A percentile compares a stretch with the other conserved stretches of the same genome.
These are phyloP conservation scores for Kernera saxatilis DNA, from an alignment of 345 rosid species.

Conservation along the genomic window DNA sequence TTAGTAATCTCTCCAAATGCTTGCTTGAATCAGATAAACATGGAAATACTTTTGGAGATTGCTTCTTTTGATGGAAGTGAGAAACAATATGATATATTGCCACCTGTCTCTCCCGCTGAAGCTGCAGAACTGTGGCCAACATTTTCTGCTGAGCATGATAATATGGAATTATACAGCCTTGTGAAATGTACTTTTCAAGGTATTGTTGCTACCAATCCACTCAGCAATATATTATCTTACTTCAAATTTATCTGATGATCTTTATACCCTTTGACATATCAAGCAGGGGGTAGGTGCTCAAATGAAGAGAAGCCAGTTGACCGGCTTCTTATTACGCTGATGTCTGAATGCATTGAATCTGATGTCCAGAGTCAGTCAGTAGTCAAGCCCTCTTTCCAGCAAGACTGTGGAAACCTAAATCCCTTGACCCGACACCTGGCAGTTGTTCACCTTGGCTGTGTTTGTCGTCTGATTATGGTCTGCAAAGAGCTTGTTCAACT, in stretches of 20 bases:
- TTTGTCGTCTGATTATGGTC: conserved; percentile 52
- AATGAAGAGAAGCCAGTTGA: conserved; percentile 72
- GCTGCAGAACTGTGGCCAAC: conserved; percentile 48
- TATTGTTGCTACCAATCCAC: conserved; percentile 25
- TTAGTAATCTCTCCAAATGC: conserved; percentile 16
- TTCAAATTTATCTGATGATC: conserved; percentile 2
- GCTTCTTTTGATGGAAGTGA: conserved; percentile 59
- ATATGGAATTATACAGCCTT: conserved; percentile 41
- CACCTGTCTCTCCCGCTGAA: conserved; percentile 42
- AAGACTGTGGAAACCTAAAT: conserved; percentile 48
- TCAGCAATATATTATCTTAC: neutral
- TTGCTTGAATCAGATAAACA: conserved; percentile 45
- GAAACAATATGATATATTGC: conserved; percentile 39
- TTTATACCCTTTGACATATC: conserved; percentile 15
- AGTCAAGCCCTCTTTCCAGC: conserved; percentile 34
- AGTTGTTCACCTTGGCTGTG: conserved; percentile 56
- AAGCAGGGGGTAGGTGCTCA: conserved; percentile 56
- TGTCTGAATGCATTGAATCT: conserved; percentile 60
- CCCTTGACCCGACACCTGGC: conserved; percentile 82
- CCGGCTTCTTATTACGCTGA: conserved; percentile 54
- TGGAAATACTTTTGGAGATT: conserved; percentile 62
- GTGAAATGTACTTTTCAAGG: conserved; percentile 68
- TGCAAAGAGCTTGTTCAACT: conserved; percentile 56
- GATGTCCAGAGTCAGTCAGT: conserved; percentile 46
- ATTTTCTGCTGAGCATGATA: conserved; percentile 38